phyloP scores from a whole-genome alignment of 164 flowering plant genomes.

The Stephania cephalantha region DNA sequence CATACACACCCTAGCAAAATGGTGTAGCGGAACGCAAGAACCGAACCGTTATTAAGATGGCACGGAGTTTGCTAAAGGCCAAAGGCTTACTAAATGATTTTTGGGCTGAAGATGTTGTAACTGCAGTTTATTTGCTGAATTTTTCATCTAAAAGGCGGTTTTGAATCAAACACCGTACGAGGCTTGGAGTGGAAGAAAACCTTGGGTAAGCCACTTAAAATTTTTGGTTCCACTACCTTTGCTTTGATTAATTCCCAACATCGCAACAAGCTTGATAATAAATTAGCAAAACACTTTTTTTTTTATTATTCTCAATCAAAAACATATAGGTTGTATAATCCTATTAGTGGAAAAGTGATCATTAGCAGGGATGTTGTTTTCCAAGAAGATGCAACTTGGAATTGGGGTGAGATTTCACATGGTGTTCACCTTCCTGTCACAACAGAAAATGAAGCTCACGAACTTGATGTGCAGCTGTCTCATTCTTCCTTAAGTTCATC shows the following conservation, averaged over 20 bases:
- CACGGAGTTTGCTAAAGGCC: background rate
- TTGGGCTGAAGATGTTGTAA: conserved; percentile 4
- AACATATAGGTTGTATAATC: no score
- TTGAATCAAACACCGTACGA: no score
- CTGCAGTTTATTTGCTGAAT: background rate
- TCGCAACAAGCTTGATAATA: background rate
- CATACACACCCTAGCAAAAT: background rate
- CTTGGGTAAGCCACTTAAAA: background rate
- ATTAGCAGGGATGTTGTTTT: no score
- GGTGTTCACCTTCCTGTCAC: no score
- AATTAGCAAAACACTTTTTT: background rate
- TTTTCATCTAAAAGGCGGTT: no score
- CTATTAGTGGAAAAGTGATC: no score
- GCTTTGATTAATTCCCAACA: conserved; percentile 3
- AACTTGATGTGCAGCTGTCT: no score
- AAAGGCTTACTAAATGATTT: background rate
- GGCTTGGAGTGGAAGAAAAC: background rate
- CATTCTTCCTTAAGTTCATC: no score
- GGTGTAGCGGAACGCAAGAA: background rate
- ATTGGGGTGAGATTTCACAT: no score
- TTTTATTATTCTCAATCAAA: no score
- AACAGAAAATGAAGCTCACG: no score
- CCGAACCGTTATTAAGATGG: background rate
- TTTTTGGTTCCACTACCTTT: conserved; percentile 1
- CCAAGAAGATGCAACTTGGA: no score